phyloP scores from a whole-genome alignment of 148 eudicot species.

The Chenopodium berlandieri region DNA sequence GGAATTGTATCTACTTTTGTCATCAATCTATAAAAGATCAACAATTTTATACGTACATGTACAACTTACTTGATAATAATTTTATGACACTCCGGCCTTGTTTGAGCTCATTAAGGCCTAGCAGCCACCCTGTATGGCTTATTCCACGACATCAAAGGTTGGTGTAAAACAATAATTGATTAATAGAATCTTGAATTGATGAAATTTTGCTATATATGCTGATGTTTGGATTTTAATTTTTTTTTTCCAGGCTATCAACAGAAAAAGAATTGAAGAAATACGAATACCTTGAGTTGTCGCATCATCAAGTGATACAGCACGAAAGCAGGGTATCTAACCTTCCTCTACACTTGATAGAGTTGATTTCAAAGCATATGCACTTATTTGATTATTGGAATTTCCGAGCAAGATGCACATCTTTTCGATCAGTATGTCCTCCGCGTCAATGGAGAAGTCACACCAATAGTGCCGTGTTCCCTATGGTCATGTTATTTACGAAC shows the following conservation, averaged over 20 bases:
- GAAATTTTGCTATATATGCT: no score
- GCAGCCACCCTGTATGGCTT: background rate
- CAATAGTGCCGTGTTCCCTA: background rate
- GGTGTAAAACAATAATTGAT: background rate
- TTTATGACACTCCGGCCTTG: background rate
- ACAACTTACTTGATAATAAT: slow-evolving; percentile 9
- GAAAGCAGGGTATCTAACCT: background rate
- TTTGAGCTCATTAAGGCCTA: background rate
- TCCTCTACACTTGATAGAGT: background rate
- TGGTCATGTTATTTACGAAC: background rate
- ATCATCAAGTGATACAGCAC: background rate
- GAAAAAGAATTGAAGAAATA: background rate
- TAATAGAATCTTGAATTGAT: no score
- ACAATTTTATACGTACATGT: background rate
- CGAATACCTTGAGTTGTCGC: background rate
- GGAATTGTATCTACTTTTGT: slow-evolving; percentile 11
- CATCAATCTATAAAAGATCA: background rate
- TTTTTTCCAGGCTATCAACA: no score
- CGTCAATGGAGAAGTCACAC: background rate
- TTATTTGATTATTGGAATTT: slow-evolving; percentile 19
- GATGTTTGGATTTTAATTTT: no score
- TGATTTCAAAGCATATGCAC: background rate
- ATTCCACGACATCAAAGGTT: slow-evolving; percentile 17
- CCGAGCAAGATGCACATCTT: background rate
- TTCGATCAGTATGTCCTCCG: background rate